These are phyloP conservation scores for Leccinum sublutescens DNA, from an alignment of 768 basidiomycete species.

Conservation along the genomic window DNA sequence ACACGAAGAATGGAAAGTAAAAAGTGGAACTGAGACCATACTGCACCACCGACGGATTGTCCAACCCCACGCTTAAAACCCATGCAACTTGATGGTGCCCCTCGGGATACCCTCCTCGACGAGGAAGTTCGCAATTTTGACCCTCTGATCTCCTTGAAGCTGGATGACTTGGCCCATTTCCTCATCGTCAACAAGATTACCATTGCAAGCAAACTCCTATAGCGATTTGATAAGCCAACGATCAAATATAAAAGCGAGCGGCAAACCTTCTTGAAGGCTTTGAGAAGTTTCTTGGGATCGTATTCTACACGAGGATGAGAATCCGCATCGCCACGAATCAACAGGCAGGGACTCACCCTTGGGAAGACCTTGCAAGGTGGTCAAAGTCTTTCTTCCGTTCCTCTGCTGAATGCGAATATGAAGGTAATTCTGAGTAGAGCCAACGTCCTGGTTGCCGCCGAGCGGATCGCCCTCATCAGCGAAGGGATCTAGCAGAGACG, in stretches of 20 bases:
- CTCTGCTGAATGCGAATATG: slow-evolving; percentile 98
- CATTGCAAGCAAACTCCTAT: slow-evolving; percentile 98
- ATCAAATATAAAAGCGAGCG: not conserved
- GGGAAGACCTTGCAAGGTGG: slow-evolving; percentile 93
- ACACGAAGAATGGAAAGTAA: slow-evolving; percentile 18
- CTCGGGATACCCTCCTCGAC: slow-evolving; percentile 76
- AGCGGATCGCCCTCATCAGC: slow-evolving; percentile 91
- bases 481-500: slow-evolving; percentile 74
- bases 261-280: slow-evolving; percentile 95
- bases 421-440: slow-evolving; percentile 80
- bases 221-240: slow-evolving; percentile 8
- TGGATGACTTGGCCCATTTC: slow-evolving; percentile 97
- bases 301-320: slow-evolving; percentile 60
- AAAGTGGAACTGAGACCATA: not conserved
- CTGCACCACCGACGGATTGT: slow-evolving; percentile 1
- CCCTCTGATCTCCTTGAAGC: slow-evolving; percentile 95
- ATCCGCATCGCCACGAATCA: slow-evolving; percentile 12
- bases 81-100: slow-evolving; percentile 81
- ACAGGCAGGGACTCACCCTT: slow-evolving; percentile 55
- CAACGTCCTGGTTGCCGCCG: slow-evolving; percentile 69
- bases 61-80: slow-evolving; percentile 55
- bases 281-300: slow-evolving; percentile 96
- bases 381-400: slow-evolving; percentile 98
- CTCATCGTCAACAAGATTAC: slow-evolving; percentile 92
- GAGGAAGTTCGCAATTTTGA: slow-evolving; percentile 88